A percentile compares a stretch with the other conserved stretches of the same genome.
Evolutionary conservation across 2,329 filamentous ascomycete species (phyloP).

Genomic region (Teratosphaeriaceae sp.): DNA sequence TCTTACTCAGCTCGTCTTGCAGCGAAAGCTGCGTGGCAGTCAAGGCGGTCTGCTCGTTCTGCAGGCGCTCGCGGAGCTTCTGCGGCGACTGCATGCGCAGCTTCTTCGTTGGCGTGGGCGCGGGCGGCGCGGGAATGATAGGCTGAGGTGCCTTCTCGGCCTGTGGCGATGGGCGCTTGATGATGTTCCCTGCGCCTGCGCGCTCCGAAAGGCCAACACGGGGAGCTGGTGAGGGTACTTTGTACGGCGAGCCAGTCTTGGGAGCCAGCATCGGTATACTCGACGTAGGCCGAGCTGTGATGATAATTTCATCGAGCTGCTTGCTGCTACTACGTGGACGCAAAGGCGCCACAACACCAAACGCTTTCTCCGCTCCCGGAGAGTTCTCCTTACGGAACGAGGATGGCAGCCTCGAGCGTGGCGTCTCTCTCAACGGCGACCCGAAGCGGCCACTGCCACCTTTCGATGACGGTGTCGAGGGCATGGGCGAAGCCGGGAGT

Average conservation of each 20-base stretch:
- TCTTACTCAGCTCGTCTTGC: constrained; percentile 69
- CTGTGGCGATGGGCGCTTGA: constrained; percentile 55
- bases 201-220: constrained; percentile 46
- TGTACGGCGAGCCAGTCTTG: constrained; percentile 29
- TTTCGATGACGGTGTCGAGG: constrained; percentile 28
- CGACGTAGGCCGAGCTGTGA: constrained; percentile 30
- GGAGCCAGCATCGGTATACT: constrained; percentile 43
- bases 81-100: constrained; percentile 59
- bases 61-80: constrained; percentile 72
- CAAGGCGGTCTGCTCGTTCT: constrained; percentile 70
- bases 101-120: constrained; percentile 45
- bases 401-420: constrained; percentile 27
- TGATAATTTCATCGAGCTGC: constrained; percentile 21
- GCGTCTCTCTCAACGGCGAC: constrained; percentile 31
- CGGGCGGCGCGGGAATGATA: constrained; percentile 10
- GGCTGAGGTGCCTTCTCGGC: constrained; percentile 21
- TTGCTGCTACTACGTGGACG: constrained; percentile 25
- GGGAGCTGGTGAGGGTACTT: constrained; percentile 36
- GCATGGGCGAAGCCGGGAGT: constrained; percentile 32
- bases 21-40: constrained; percentile 63
- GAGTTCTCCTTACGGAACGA: constrained; percentile 40
- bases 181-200: constrained; percentile 43
- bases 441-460: constrained; percentile 32
- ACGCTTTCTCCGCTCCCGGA: constrained; percentile 23
- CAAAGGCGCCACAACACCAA: constrained; percentile 14